These are phyloP conservation scores for Aureobasidium sp. DNA, from an alignment of 2,329 filamentous ascomycete species.

Conservation along the genomic window DNA sequence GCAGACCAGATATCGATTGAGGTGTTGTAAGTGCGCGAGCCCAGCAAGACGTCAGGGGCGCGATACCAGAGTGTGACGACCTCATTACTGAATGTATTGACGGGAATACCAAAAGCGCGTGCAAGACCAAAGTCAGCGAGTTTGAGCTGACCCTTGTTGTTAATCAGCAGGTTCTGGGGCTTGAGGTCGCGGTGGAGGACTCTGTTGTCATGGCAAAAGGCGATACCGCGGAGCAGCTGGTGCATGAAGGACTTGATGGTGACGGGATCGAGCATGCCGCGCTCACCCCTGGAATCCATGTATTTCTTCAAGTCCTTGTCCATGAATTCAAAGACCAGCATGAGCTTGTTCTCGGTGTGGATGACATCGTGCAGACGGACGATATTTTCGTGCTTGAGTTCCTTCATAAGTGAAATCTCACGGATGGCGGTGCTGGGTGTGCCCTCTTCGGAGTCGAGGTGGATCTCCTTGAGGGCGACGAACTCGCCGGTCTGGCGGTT, in stretches of 20 bases:
- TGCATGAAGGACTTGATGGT: constrained; percentile 99
- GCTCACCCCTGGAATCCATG: constrained; percentile 89
- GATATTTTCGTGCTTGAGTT: constrained; percentile 98
- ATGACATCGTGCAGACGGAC: constrained; percentile 97
- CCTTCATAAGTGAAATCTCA: constrained; percentile 98
- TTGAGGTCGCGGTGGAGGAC: constrained; percentile 94
- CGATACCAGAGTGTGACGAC: constrained; percentile 98
- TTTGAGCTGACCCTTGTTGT: constrained; percentile 81
- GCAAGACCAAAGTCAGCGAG: constrained; percentile 92
- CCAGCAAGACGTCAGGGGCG: constrained; percentile 88
- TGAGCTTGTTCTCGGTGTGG: constrained; percentile 98
- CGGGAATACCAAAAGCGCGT: constrained; percentile 89
- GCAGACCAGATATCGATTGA: constrained; percentile 99
- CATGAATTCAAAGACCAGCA: constrained; percentile 99
- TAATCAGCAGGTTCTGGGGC: constrained; percentile 93
- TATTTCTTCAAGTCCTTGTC: constrained; percentile 97
- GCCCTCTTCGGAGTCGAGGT: constrained; percentile 96
- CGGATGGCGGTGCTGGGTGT: constrained; percentile 95
- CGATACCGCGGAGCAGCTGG: constrained; percentile 89
- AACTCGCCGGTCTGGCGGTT: constrained; percentile 96
- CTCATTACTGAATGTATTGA: constrained; percentile 97
- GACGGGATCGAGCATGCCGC: constrained; percentile 75
- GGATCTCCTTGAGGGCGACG: constrained; percentile 96
- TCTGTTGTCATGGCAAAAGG: constrained; percentile 95
- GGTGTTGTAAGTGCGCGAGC: constrained; percentile 96